Evolutionary conservation across 768 basidiomycete genomes (phyloP), one percentile per base, ranked within the genome.

Genomic region (Naganishia onofrii): DNA sequence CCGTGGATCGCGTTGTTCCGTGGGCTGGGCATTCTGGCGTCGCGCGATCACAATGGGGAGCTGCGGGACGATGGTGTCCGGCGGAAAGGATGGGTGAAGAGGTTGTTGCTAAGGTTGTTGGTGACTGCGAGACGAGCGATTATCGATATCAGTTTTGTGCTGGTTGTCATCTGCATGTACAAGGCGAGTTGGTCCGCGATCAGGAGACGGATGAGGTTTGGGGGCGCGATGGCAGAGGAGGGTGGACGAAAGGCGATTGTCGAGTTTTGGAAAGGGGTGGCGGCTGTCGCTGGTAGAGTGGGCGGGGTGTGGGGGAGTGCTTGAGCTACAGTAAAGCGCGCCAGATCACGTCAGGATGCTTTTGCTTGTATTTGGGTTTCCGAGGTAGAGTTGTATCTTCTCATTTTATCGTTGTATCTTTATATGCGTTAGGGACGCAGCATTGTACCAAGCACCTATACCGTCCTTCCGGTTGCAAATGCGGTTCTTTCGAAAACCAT

Each of bases 141-240:
- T 7, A n/a, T 63, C 38, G 60, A 63, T 42, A 42, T 63, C 23
- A 63, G 60, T 34, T 63, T 63, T 44, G 60, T 63, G 23, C 38
- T 63, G 10, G 60, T 63, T 19, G 13, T 42, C 23, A 19, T 63
- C 7, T 63, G 60, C 38, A 23, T 63, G 23, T 63, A 42, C 32
- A 42, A 26, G 23, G 60, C 60, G 23, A 42, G 38, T 26, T 44
- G 36, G 23, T 21, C 36, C 1, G 60, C 60, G 2, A n/a, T 63
- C 4, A 5, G 60, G 60, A 2, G 60, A 21, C 6, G 60, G 60
- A n/a, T 44, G 60, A 63, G 60, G 60, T 63, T 63, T 44, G 60
- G 60, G 17, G 60, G 57, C 17, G 13, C 60, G 60, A 42, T 63
- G 60, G 26, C 60, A 6, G 60, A 63, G 60, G 60, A 63, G 15